Evolutionary conservation across 1,284 basidiomycete genomes (phyloP), one percentile per base, ranked within the genome.

Genomic region (Earliella scabrosa): DNA sequence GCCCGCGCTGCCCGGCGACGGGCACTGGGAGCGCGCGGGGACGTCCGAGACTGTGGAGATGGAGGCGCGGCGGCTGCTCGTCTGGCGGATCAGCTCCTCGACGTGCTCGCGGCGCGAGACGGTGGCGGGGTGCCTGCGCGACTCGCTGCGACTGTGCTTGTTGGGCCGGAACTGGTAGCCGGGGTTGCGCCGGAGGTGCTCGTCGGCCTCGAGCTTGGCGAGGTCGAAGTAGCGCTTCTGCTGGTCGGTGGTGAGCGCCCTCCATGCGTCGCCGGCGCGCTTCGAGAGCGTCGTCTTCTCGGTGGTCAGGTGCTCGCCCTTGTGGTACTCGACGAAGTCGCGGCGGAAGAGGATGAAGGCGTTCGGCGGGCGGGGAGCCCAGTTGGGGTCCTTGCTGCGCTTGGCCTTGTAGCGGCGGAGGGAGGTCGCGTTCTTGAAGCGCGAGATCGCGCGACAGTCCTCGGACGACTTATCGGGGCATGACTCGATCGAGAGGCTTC

Each of bases 271-370:
- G 0, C 76, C 80, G 0, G 86, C 87, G 34, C 82, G 77, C 63
- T 85, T 85, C 16, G 87, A 88, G 13, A 89, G 74, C 5, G 85
- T 82, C 65, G 81, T 74, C 32, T 73, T 71, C 8, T 64, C 52
- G 4, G 65, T 50, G 21, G 65, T 61, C 10, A 50, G 24, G 32
- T 61, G 50, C 50, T 54, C 46, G 41, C 56, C 56, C 40, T 64
- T 58, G 44, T 78, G 73, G 52, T 70, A 63, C 63, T 69, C 71
- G 44, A 79, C 80, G 64, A 86, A 93, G 64, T 92, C 85, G 62
- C 88, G 88, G 26, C 93, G 86, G 73, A 93, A 96, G 60, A 95
- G 82, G 70, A 96, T 94, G 75, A 95, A 96, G 26, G 92, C 85
- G 68, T 96, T 96, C 7, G 88, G 82, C 2, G 94, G 93, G 9